Base-by-base conservation (phyloP, 164 flowering plant genomes). In the Piper longum region DNA sequence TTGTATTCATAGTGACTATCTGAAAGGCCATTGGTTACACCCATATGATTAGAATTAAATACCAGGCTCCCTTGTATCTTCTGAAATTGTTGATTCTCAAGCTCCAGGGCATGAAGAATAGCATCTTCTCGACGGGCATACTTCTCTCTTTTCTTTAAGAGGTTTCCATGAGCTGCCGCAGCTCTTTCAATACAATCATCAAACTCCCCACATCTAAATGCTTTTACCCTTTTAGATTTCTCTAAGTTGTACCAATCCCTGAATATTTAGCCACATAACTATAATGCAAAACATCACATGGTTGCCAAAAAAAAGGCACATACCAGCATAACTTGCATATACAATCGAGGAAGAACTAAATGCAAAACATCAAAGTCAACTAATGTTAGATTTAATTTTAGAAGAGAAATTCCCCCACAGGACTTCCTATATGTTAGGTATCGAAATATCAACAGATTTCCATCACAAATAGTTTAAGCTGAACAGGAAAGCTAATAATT, bases 61-160 rank as follows among this genome's bases (percentile, higher is more conserved):
- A 73, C 81, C 43, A 74, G 51, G 65, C 81, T 80, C 61, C 76
- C 85, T 70, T 76, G 83, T 56, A 86, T 78, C 69, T 74, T 79
- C 60, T 77, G 84, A 70, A 81, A 43, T 58, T 76, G 59, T 71
- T 81, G 76, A 73, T 73, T 93, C 78, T 93, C 99, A 72, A 93
- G 90, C 75, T 88, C 96, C 76, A 93, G 97, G 48, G 99, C 99
- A 81, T 93, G 97, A 72, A 88, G 83, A 75, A 93, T 93, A 51
- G 99, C 99, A 88, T 93, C 99, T 78, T 93, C 99, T 60, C 96
- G 77, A 16, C 97, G 96, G 48, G 99, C 99, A 79, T 93, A 90
- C 77, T 93, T 93, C 75, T 86, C 96, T 72, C 95, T 80, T 73
- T 93, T 93, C 83, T 83, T 93, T 66, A 82, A 75, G 61, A 95